Percentiles rank a stretch among this genome's conserved stretches.
These are phyloP conservation scores for Thielaviopsis euricoi DNA, from an alignment of 2,329 filamentous ascomycete species.

Conservation along the genomic window DNA sequence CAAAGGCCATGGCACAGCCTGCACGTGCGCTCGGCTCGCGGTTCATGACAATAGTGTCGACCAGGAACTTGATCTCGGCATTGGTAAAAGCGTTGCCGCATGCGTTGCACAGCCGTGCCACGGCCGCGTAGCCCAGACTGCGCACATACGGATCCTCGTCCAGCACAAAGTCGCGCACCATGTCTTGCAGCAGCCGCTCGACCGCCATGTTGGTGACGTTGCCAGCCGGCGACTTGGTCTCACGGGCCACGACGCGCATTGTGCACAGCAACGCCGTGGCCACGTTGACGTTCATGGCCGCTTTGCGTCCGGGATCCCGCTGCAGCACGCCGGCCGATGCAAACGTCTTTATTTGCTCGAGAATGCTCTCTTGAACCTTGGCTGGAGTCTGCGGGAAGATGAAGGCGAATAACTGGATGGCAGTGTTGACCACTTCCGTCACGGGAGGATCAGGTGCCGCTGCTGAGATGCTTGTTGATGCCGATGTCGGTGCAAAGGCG, in stretches of 20 bases:
- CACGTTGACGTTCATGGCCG: slow-evolving; percentile 82
- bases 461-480: too few species aligned
- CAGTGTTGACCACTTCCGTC: slow-evolving; percentile 87
- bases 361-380: slow-evolving; percentile 87
- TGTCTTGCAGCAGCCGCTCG: slow-evolving; percentile 70
- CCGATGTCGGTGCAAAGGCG: too few species aligned
- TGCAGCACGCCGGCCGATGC: slow-evolving; percentile 65
- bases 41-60: slow-evolving; percentile 89
- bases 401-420: slow-evolving; percentile 83
- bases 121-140: slow-evolving; percentile 65
- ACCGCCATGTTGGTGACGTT: slow-evolving; percentile 59
- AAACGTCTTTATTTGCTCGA: slow-evolving; percentile 86
- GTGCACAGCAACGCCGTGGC: slow-evolving; percentile 65
- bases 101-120: slow-evolving; percentile 68
- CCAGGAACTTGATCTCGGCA: slow-evolving; percentile 73
- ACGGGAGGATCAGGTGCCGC: slow-evolving; percentile 57
- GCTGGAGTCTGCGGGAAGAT: slow-evolving; percentile 75
- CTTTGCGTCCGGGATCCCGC: slow-evolving; percentile 72
- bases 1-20: slow-evolving; percentile 84
- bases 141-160: slow-evolving; percentile 77
- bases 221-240: slow-evolving; percentile 56
- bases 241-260: slow-evolving; percentile 69
- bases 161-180: slow-evolving; percentile 54
- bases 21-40: slow-evolving; percentile 84
- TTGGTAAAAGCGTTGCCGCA: slow-evolving; percentile 84